phyloP scores from a whole-genome alignment of 352 stramenopile species.

The Globisporangium rhizosaccharum region DNA sequence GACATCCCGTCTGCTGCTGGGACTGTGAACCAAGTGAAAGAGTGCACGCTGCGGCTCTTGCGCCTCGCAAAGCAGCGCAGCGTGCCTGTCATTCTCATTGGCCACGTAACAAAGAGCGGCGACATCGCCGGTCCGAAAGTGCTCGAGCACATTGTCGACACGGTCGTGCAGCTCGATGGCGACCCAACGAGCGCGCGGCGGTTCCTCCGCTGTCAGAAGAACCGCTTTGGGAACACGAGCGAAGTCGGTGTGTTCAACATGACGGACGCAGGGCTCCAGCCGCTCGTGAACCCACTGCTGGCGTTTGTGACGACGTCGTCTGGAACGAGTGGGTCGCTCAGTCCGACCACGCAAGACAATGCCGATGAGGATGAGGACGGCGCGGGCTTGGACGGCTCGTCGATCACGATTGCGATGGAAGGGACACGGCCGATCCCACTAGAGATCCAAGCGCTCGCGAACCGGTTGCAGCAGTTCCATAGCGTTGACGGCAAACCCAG shows the following conservation, averaged over 20 bases:
- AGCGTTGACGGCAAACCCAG: constrained; percentile 18
- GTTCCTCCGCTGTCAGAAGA: constrained; percentile 93
- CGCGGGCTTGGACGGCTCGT: constrained; percentile 63
- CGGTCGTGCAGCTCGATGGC: constrained; percentile 94
- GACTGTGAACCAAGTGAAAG: constrained; percentile 93
- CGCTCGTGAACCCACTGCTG: constrained; percentile 71
- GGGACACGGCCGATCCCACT: constrained; percentile 91
- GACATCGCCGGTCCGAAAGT: constrained; percentile 94
- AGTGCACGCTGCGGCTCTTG: constrained; percentile 92
- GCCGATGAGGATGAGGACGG: constrained; percentile 10
- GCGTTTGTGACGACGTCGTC: constrained; percentile 63
- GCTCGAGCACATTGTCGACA: constrained; percentile 91
- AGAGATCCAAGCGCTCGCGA: constrained; percentile 93
- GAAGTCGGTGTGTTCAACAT: constrained; percentile 97
- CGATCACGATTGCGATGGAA: constrained; percentile 92
- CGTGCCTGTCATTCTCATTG: constrained; percentile 93
- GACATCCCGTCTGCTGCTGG: constrained; percentile 76
- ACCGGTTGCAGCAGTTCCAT: constrained; percentile 32
- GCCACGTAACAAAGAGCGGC: constrained; percentile 96
- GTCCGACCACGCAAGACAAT: constrained; percentile 19
- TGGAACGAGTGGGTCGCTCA: neutral
- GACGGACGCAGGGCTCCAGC: constrained; percentile 75
- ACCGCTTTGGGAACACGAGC: constrained; percentile 94
- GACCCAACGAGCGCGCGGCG: constrained; percentile 78
- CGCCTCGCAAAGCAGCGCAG: constrained; percentile 90